Evolutionary conservation across 306 rosid species (phyloP).

Genomic region (Datisca glomerata): DNA sequence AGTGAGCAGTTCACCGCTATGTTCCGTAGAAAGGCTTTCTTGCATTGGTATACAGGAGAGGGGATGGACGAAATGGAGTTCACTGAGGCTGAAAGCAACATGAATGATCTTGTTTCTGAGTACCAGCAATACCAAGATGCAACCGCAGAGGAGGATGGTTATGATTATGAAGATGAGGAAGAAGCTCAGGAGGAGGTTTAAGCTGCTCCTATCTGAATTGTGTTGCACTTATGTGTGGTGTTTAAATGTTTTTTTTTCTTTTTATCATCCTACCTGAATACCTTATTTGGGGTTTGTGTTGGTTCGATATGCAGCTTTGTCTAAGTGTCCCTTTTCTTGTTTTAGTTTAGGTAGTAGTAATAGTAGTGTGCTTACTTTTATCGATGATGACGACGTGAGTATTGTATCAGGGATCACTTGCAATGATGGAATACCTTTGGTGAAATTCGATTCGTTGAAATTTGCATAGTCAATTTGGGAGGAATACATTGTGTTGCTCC

Average conservation of each 20-base stretch:
- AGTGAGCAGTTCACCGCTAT: slow-evolving; percentile 65
- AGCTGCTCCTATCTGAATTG: neutral
- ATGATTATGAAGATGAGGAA: slow-evolving; percentile 42
- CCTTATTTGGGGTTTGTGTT: slow-evolving; percentile 37
- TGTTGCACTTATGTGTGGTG: slow-evolving; percentile 14
- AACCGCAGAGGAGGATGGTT: slow-evolving; percentile 46
- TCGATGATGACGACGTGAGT: too few species aligned
- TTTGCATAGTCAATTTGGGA: too few species aligned
- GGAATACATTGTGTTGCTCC: too few species aligned
- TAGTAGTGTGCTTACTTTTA: slow-evolving; percentile 9
- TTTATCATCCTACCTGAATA: too few species aligned
- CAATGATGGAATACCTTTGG: too few species aligned
- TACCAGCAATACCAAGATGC: slow-evolving; percentile 64
- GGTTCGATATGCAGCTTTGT: slow-evolving; percentile 15
- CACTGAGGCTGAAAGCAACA: too few species aligned
- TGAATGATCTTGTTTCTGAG: slow-evolving; percentile 46
- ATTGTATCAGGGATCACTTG: too few species aligned
- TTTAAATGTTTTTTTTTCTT: slow-evolving; percentile 6
- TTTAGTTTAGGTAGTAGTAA: slow-evolving; percentile 16
- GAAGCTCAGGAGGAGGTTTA: slow-evolving; percentile 38
- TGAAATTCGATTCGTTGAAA: too few species aligned
- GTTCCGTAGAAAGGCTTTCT: slow-evolving; percentile 71
- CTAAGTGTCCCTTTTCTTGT: too few species aligned
- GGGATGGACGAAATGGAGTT: too few species aligned
- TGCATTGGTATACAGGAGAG: too few species aligned